Percentiles rank a stretch among this genome's conserved stretches.
These are phyloP conservation scores for Aspergillus sp. DNA, from an alignment of 2,329 filamentous ascomycete species.

Conservation along the genomic window DNA sequence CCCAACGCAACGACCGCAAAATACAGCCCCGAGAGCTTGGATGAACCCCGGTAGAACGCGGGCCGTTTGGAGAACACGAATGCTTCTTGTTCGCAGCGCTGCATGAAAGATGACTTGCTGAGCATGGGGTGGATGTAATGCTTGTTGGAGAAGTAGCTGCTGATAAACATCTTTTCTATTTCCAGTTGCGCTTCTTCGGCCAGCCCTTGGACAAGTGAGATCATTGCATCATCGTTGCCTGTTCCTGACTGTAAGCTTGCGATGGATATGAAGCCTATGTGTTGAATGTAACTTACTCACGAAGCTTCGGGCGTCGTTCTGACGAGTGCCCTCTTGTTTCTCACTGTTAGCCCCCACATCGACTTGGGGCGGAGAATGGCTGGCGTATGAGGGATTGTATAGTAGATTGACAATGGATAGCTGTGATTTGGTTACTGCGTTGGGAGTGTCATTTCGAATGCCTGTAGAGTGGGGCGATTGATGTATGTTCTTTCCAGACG, in stretches of 20 bases:
- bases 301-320: not conserved
- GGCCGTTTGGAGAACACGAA: constrained; percentile 11
- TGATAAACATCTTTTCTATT: constrained; percentile 27
- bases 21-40: constrained; percentile 24
- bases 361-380: constrained; percentile 7
- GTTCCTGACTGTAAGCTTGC: too few relatives aligned
- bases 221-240: constrained; percentile 7
- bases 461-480: not conserved
- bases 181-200: constrained; percentile 15
- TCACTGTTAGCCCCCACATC: not conserved
- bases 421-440: constrained; percentile 10
- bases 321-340: not conserved
- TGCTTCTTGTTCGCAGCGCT: constrained; percentile 20
- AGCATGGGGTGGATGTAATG: constrained; percentile 26
- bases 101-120: constrained; percentile 19
- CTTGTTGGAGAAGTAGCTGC: constrained; percentile 25
- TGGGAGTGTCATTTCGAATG: not conserved
- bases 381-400: constrained; percentile 17
- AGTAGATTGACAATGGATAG: constrained; percentile 20
- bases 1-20: constrained; percentile 28
- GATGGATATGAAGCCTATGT: not conserved
- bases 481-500: not conserved
- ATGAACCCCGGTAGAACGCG: constrained; percentile 6
- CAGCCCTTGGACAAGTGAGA: constrained; percentile 6
- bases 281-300: constrained; percentile 1